A percentile compares a stretch with the other conserved stretches of the same genome.
Conservation (phyloP, 2,329 filamentous ascomycete genomes). For the Trichoderma simmonsii region DNA sequence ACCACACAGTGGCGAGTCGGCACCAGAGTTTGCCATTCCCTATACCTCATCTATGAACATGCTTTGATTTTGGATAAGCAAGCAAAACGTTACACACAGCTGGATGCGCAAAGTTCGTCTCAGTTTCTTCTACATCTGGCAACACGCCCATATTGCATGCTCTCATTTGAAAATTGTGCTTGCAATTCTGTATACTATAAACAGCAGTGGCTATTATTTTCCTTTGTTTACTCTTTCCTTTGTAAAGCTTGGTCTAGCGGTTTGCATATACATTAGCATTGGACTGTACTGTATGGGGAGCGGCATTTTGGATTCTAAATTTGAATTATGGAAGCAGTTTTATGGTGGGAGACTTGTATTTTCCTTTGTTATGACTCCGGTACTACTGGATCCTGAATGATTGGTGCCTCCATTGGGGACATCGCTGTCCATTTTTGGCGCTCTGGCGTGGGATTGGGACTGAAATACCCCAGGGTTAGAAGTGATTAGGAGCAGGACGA, state of each 20-base stretch:
- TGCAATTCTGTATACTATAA: conserved; percentile 3
- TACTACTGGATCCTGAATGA: neutral
- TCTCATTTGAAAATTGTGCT: neutral
- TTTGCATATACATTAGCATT: conserved; percentile 13
- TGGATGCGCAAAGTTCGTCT: neutral
- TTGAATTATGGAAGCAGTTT: neutral
- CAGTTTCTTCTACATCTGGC: neutral
- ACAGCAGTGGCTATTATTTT: neutral
- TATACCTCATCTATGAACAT: conserved; percentile 38
- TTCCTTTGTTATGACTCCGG: neutral
- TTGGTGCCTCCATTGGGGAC: conserved; percentile 5
- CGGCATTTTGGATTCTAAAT: neutral
- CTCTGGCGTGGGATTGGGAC: conserved; percentile 8
- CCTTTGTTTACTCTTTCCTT: neutral
- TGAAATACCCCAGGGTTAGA: conserved; percentile 9
- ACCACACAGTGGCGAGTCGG: conserved; percentile 35
- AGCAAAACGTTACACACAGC: neutral
- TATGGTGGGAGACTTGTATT: neutral
- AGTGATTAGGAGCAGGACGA: neutral
- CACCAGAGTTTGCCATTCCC: conserved; percentile 31
- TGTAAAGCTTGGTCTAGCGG: neutral
- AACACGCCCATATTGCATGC: neutral
- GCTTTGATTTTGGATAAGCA: conserved; percentile 21
- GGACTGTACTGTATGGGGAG: conserved; percentile 5
- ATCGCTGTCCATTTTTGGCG: conserved; percentile 9